Conservation (phyloP, 805 yeast genomes). For the Yarrowia osloensis region DNA sequence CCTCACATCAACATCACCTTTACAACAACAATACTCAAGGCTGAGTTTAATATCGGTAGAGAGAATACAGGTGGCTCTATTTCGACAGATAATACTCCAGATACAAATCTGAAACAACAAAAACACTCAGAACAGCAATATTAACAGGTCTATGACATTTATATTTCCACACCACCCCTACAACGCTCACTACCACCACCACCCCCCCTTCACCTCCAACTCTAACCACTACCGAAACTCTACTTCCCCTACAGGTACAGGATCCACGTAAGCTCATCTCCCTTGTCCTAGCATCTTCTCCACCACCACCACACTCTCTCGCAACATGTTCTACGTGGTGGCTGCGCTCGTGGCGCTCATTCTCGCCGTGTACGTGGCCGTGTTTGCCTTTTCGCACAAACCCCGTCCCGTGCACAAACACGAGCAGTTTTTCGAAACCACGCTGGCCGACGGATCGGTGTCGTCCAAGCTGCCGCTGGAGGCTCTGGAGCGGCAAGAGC, state of each 20-base stretch:
- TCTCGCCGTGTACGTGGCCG: conserved; percentile 3
- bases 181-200: not conserved
- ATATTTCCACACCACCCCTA: not conserved
- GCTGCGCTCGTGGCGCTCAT: conserved; percentile 16
- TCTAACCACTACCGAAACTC: not conserved
- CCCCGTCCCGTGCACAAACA: conserved; percentile 10
- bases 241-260: not conserved
- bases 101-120: too few relatives aligned
- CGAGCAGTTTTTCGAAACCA: conserved; percentile 22
- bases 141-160: too few relatives aligned
- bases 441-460: conserved; percentile 9
- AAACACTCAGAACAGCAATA: too few relatives aligned
- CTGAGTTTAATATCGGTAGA: not conserved
- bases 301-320: not conserved
- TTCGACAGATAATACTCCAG: not conserved
- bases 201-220: not conserved
- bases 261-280: conserved; percentile 1
- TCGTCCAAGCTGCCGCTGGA: not conserved
- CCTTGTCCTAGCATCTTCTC: not conserved
- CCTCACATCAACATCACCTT: not conserved
- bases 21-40: not conserved
- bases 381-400: conserved; percentile 16
- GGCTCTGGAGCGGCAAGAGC: conserved; percentile 10
- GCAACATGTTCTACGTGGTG: conserved; percentile 19
- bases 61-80: too few relatives aligned